Evolutionary conservation across 345 rosid genomes (phyloP), one percentile per base, ranked within the genome.

Genomic region (Hibiscus syriacus): DNA sequence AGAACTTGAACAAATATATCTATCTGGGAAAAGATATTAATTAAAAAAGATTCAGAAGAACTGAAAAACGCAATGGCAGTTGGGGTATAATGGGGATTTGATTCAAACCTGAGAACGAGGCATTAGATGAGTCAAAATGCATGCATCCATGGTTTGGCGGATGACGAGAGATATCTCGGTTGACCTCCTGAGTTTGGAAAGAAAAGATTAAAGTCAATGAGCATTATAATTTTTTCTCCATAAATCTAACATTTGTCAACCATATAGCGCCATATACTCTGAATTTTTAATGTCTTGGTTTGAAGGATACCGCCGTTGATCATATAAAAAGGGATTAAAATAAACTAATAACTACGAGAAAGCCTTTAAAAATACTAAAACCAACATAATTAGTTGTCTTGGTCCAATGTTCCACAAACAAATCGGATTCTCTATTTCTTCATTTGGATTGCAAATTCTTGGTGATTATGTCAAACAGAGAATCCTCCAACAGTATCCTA

Each of bases 91-190:
- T 11, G 8, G 26, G 30, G 16, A 67, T 41, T 11, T 27, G 14
- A 10, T 27, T 43, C 4, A 27, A 79, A 93, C 98, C 99, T 94
- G 98, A 75, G 99, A 89, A 66, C 82, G 93, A 74, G 99, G 97
- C 90, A 91, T 80, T 53, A 86, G 61, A 55, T 91, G 82, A 1
- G 96, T 91, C 78, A 87, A 52, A 68, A 94, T 94, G 84, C 90
- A 85, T 5, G 89, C 93, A 81, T 89, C 99, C 97, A 94, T 86
- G 12, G 99, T 87, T 82, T 88, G 97, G 60, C 97, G 97, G 66
- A 94, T 87, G 41, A 89, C 93, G 34, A 89, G 82, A 43, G 98
- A 94, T 67, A 94, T 84, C 81, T 94, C 98, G 5, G 89, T 94
- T 19, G 98, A 91, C 74, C 93, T 96, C 81, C 99, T 91, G 72